phyloP scores from a whole-genome alignment of 2,329 filamentous ascomycete species.

The Fusarium decemcellulare region DNA sequence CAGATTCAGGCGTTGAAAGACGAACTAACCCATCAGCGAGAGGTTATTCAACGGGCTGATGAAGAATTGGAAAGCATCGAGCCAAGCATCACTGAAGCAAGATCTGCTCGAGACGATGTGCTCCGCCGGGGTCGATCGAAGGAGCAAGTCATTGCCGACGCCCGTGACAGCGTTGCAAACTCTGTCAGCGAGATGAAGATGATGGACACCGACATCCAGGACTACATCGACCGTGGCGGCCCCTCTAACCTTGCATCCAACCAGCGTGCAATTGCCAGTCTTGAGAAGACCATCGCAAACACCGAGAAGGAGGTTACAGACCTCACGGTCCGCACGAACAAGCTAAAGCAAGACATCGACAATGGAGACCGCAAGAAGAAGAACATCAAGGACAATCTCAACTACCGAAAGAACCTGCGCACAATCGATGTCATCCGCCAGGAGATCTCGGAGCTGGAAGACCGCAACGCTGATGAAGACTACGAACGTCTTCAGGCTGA shows the following conservation, averaged over 20 bases:
- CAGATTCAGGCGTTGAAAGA: slow-evolving; percentile 83
- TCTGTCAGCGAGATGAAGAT: slow-evolving; percentile 84
- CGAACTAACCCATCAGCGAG: slow-evolving; percentile 77
- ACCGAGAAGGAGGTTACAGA: slow-evolving; percentile 78
- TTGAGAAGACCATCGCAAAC: slow-evolving; percentile 76
- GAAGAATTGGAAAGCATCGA: slow-evolving; percentile 80
- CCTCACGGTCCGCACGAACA: slow-evolving; percentile 80
- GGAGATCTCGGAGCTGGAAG: slow-evolving; percentile 82
- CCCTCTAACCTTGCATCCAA: slow-evolving; percentile 78
- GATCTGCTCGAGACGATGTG: slow-evolving; percentile 83
- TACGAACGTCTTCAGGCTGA: slow-evolving; percentile 81
- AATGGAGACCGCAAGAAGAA: slow-evolving; percentile 88
- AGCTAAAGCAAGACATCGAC: slow-evolving; percentile 81
- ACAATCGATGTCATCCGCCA: slow-evolving; percentile 75
- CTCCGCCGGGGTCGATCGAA: slow-evolving; percentile 78
- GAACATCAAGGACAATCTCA: slow-evolving; percentile 90
- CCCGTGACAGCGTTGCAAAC: slow-evolving; percentile 79
- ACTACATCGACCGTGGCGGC: slow-evolving; percentile 84
- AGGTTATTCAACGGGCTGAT: slow-evolving; percentile 78
- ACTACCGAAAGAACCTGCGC: slow-evolving; percentile 82
- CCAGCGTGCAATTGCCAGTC: slow-evolving; percentile 75
- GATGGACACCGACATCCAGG: slow-evolving; percentile 82
- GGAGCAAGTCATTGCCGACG: slow-evolving; percentile 79
- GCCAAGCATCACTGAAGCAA: slow-evolving; percentile 82
- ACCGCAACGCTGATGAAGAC: slow-evolving; percentile 86